phyloP scores from a whole-genome alignment of 805 yeast genomes.

The Scheffersomyces ergatensis region DNA sequence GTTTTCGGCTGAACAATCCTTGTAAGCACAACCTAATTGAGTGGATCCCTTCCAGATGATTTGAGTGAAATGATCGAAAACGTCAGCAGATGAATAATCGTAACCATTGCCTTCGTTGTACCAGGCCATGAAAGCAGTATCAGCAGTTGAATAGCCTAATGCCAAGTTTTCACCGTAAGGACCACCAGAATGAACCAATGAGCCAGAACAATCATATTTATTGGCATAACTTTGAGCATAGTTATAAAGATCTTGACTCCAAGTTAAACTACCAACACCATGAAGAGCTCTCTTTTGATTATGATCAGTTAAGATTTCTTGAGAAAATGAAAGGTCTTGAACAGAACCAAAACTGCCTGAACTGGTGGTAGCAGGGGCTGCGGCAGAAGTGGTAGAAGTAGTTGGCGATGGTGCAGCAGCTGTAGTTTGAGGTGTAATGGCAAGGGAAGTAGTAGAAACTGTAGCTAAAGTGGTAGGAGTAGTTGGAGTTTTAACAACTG shows the following conservation, averaged over 20 bases:
- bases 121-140: conserved; percentile 37
- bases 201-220: conserved; percentile 47
- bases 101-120: conserved; percentile 34
- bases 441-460: conserved; percentile 4
- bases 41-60: conserved; percentile 64
- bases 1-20: conserved; percentile 46
- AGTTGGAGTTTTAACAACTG: conserved; percentile 10
- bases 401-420: conserved; percentile 8
- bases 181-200: conserved; percentile 37
- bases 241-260: conserved; percentile 52
- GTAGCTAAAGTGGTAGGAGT: conserved; percentile 6
- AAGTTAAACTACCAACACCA: conserved; percentile 47
- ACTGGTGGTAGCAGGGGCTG: conserved; percentile 4
- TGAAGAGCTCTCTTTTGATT: conserved; percentile 57
- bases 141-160: conserved; percentile 30
- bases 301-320: conserved; percentile 55
- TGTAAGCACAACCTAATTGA: conserved; percentile 68
- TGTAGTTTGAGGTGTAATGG: conserved; percentile 10
- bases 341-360: conserved; percentile 7
- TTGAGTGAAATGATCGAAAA: conserved; percentile 68
- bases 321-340: conserved; percentile 31
- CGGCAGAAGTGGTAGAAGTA: conserved; percentile 4
- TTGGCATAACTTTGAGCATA: conserved; percentile 51
- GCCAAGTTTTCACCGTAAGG: conserved; percentile 41
- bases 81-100: conserved; percentile 28